phyloP scores from a whole-genome alignment of 2,329 filamentous ascomycete species.

The Trichoderma oligosporum region DNA sequence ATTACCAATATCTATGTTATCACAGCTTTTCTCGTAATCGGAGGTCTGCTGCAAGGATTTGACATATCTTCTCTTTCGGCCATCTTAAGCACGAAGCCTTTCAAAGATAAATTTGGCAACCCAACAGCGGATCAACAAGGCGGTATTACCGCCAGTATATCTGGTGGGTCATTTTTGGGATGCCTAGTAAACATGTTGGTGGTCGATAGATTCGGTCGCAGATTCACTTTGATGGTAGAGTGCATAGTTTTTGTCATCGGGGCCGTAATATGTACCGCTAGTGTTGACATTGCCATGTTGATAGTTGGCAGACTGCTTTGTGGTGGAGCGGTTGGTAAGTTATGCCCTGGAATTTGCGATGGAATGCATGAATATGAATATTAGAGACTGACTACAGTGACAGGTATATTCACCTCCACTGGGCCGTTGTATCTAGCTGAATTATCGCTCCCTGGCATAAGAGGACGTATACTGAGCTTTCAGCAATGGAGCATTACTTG shows the following conservation, averaged over 20 bases:
- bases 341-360: neutral
- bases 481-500: conserved; percentile 13
- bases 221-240: neutral
- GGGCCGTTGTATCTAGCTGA: neutral
- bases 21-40: conserved; percentile 5
- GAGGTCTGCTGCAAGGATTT: conserved; percentile 4
- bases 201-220: conserved; percentile 1
- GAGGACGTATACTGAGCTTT: conserved; percentile 4
- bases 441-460: neutral
- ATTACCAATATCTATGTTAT: conserved; percentile 2
- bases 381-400: neutral
- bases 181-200: conserved; percentile 1
- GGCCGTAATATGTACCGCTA: conserved; percentile 1
- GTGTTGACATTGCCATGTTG: conserved; percentile 8
- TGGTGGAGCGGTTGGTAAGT: conserved; percentile 2
- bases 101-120: conserved; percentile 1
- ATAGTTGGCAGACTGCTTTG: conserved; percentile 9
- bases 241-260: conserved; percentile 3
- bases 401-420: conserved; percentile 2
- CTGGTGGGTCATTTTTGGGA: conserved; percentile 5
- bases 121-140: conserved; percentile 9
- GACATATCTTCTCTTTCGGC: conserved; percentile 10
- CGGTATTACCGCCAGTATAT: conserved; percentile 6
- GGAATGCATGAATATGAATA: neutral
- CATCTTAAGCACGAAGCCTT: neutral